Base-by-base conservation (phyloP, 1,284 basidiomycete species). In the Schizophyllum amplum region DNA sequence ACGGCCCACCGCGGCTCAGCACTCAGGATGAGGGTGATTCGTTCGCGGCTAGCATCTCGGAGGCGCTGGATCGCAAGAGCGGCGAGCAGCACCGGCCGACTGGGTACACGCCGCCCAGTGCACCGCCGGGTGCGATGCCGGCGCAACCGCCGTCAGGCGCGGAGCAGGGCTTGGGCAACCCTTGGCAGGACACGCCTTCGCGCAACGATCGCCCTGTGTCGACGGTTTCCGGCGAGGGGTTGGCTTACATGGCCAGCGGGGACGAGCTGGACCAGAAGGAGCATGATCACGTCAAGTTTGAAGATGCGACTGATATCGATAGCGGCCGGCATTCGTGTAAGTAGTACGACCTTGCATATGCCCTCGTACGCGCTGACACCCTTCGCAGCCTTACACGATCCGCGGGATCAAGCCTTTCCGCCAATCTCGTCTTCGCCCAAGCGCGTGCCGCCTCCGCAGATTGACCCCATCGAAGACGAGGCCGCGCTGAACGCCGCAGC, bases 401-500 rank as follows among this genome's bases (percentile, higher is more conserved):
- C 65, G 62, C 63, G 64, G 60, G 58, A 63, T 57, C 13, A 42
- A 3, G 33, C 27, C 23, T 17, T 53, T 27, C 52, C 63, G 64
- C 54, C 64, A 58, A 62, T 42, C 13, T 3, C 33, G 33, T 66
- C 58, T 42, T 42, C 33, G 33, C 47, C 52, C 24, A 63, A 61
- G 49, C 70, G 69, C 13, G 62, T 72, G 13, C 69, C 70, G 56
- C 69, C 74, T 57, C 75, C 74, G n/a, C 58, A 65, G n/a, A 58
- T 68, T n/a, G 62, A 65, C 26, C 63, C 68, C 42, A 68, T 69
- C 52, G 72, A 72, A 22, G 74, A 76, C 21, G 77, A 79, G 53
- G 68, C 67, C 1, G 73, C 74, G 5, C 72, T 80, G 24, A 81
- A 84, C 62, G 81, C 79, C 1, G 86, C 85, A 7, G 86, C 83